phyloP scores from a whole-genome alignment of 306 rosid genomes.

The Parietaria judaica region DNA sequence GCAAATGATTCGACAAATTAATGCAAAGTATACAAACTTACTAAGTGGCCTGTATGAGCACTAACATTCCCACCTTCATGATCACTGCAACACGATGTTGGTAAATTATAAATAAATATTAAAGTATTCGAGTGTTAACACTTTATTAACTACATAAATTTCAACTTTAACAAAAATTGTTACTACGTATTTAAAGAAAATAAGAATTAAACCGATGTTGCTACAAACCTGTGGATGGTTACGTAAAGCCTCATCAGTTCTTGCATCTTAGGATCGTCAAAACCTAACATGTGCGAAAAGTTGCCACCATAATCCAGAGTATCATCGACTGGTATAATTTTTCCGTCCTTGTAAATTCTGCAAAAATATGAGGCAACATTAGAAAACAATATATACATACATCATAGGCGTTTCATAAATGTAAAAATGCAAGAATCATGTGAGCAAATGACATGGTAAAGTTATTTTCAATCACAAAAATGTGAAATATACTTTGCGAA shows the following conservation, averaged over 20 bases:
- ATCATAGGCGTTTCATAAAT: background rate
- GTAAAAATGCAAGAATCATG: too few species aligned
- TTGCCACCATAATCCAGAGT: constrained; percentile 95
- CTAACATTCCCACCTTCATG: constrained; percentile 99
- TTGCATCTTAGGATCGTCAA: constrained; percentile 74
- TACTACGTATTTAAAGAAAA: too few species aligned
- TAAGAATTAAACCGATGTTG: background rate
- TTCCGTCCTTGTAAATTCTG: constrained; percentile 83
- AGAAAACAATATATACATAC: background rate
- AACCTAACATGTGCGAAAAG: constrained; percentile 88
- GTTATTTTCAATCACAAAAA: too few species aligned
- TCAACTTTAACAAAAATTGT: too few species aligned
- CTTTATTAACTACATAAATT: too few species aligned
- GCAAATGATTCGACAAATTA: too few species aligned
- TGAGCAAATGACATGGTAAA: too few species aligned
- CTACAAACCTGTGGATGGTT: constrained; percentile 84
- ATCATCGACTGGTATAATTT: constrained; percentile 55
- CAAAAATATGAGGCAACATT: constrained; percentile 14
- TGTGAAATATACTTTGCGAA: constrained; percentile 23
- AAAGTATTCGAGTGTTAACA: too few species aligned
- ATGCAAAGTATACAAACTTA: constrained; percentile 27
- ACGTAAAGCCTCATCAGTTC: constrained; percentile 97
- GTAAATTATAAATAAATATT: background rate
- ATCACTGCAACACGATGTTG: constrained; percentile 57
- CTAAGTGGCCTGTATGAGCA: constrained; percentile 91